Evolutionary conservation across 83 land plant species (phyloP).

Genomic region (Picea mariana): DNA sequence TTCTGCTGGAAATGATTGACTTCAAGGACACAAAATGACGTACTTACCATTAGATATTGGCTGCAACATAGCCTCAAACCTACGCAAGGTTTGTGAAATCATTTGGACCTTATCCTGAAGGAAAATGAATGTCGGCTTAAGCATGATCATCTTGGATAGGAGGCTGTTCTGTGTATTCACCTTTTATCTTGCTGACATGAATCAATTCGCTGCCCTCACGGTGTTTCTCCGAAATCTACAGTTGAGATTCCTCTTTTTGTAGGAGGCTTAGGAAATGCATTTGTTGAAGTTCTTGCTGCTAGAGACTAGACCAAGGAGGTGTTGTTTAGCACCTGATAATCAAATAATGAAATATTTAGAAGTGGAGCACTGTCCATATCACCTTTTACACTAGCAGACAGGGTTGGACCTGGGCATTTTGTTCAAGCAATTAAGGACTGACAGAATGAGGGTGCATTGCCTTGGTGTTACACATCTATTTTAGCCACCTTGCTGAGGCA

Average conservation of each 20-base stretch:
- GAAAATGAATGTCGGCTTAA: conserved; percentile 50
- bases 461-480: too few relatives aligned
- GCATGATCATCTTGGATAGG: conserved; percentile 58
- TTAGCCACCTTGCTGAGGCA: too few relatives aligned
- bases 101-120: conserved; percentile 50
- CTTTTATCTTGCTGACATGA: conserved; percentile 81
- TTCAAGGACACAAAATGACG: conserved; percentile 28
- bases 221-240: conserved; percentile 92
- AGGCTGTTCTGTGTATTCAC: conserved; percentile 78
- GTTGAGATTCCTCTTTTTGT: conserved; percentile 62
- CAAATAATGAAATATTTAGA: too few relatives aligned
- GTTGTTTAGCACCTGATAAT: too few relatives aligned
- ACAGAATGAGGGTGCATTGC: too few relatives aligned
- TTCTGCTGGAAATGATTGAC: background rate
- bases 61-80: conserved; percentile 24
- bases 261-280: conserved; percentile 58
- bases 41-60: conserved; percentile 54
- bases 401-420: too few relatives aligned
- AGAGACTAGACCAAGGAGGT: too few relatives aligned
- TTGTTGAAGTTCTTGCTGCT: conserved; percentile 49
- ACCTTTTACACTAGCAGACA: too few relatives aligned
- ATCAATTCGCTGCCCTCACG: conserved; percentile 68
- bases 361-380: too few relatives aligned
- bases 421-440: too few relatives aligned
- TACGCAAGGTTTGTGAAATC: conserved; percentile 49